Base-by-base conservation (phyloP, 2,329 filamentous ascomycete species). In the Colletotrichum cereale region DNA sequence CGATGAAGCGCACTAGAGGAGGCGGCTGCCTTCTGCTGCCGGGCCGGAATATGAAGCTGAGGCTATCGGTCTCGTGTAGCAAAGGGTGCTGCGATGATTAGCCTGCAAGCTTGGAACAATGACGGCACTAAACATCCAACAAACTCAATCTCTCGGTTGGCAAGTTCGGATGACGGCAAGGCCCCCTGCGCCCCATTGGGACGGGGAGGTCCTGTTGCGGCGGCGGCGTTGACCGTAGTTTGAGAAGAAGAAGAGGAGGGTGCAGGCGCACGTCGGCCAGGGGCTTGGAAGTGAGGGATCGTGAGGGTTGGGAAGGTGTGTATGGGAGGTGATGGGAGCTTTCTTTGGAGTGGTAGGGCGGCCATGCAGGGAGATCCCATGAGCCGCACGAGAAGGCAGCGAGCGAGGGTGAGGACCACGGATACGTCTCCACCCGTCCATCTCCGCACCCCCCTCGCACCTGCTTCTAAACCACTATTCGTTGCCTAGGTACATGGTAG, bases 81-180 rank as follows among this genome's bases (percentile, higher is more conserved):
- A 29, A 58, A 48, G 29, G 47, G 52, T n/a, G 10, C 14, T 24
- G n/a, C 29, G 52, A 24, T 57, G 12, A 47, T 47, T 24, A 24
- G 21, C 26, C 53, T 55, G 44, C 44, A 42, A 40, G 34, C 56
- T 29, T 40, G 36, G 50, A 48, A 31, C 65, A 47, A 55, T 55
- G 65, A 53, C 42, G 58, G 68, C 52, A 63, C 57, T 65, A 68
- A 71, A 55, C 65, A 68, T 47, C 50, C 52, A 71, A 56, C 21
- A 67, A 68, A 68, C 65, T 52, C 48, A 71, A 68, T 53, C 53
- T 71, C 36, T n/a, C 24, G 29, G 12, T 31, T 26, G 42, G n/a
- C 44, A 68, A 68, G 44, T 68, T 71, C 68, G 68, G 65, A 71
- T 68, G 68, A 62, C 65, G 42, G 65, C 65, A 38, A 60, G 58